These are phyloP conservation scores for Colletotrichum orbiculare DNA, from an alignment of 2,329 filamentous ascomycete species.

Conservation along the genomic window DNA sequence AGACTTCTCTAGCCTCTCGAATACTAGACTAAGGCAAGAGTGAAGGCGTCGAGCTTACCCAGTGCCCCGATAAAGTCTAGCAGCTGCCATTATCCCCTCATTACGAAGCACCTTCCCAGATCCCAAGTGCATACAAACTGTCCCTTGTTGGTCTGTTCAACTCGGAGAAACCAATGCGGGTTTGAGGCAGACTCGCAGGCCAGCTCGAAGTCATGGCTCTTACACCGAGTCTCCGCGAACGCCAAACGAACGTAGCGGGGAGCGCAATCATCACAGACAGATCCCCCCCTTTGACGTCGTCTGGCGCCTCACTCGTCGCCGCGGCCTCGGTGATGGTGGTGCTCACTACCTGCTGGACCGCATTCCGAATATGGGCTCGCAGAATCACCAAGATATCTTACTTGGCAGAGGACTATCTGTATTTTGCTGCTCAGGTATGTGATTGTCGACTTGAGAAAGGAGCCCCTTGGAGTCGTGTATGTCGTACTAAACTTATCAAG, in stretches of 20 bases:
- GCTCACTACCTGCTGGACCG: constrained; percentile 6
- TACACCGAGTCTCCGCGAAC: neutral
- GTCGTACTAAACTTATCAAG: neutral
- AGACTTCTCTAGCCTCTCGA: too few relatives aligned
- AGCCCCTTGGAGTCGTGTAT: too few relatives aligned
- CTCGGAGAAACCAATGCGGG: too few relatives aligned
- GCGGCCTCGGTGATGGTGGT: constrained; percentile 8
- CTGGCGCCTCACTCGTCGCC: constrained; percentile 10
- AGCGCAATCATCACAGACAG: neutral
- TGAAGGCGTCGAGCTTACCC: too few relatives aligned
- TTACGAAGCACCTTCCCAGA: too few relatives aligned
- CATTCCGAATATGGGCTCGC: constrained; percentile 6
- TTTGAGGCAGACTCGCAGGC: too few relatives aligned
- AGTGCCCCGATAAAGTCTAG: too few relatives aligned
- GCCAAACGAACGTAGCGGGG: neutral
- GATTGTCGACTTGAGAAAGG: neutral
- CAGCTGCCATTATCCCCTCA: too few relatives aligned
- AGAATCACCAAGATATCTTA: constrained; percentile 4
- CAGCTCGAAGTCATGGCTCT: neutral
- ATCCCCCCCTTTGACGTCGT: neutral
- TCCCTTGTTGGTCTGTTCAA: too few relatives aligned
- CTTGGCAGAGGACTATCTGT: constrained; percentile 10
- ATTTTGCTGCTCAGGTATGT: constrained; percentile 7
- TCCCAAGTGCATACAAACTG: too few relatives aligned
- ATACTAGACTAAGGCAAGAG: too few relatives aligned